Evolutionary conservation across 768 basidiomycete species (phyloP).

Genomic region (Lactifluus volemus): DNA sequence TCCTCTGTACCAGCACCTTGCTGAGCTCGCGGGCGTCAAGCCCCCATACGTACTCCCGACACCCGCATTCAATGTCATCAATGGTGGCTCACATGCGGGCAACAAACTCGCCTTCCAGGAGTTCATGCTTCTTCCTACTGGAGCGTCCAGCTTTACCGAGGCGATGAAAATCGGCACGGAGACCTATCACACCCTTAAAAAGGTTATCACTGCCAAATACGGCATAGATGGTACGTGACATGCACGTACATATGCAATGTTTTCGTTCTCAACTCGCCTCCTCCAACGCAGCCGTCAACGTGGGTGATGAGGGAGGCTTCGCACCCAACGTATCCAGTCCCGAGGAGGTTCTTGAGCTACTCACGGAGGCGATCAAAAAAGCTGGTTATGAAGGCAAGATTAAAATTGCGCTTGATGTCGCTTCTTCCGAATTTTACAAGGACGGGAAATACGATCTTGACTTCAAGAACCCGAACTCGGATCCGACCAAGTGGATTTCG

Average conservation of each 20-base stretch:
- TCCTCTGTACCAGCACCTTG: conserved; percentile 94
- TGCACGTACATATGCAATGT: neutral
- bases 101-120: conserved; percentile 99
- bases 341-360: conserved; percentile 94
- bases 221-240: conserved; percentile 82
- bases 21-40: conserved; percentile 91
- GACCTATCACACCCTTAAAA: conserved; percentile 97
- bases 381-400: conserved; percentile 98
- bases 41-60: conserved; percentile 86
- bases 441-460: conserved; percentile 98
- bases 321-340: conserved; percentile 97
- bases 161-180: conserved; percentile 99
- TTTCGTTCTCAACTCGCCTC: neutral
- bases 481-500: conserved; percentile 92
- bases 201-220: conserved; percentile 98
- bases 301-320: conserved; percentile 99
- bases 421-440: conserved; percentile 99
- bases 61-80: conserved; percentile 99
- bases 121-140: conserved; percentile 98
- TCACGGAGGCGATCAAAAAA: conserved; percentile 93
- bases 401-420: conserved; percentile 97
- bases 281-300: conserved; percentile 75
- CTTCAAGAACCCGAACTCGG: conserved; percentile 99
- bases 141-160: conserved; percentile 85
- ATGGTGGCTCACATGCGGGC: conserved; percentile 98